These are phyloP conservation scores for Chlorella sp. DNA, from an alignment of 139 green algal species.

Conservation along the genomic window DNA sequence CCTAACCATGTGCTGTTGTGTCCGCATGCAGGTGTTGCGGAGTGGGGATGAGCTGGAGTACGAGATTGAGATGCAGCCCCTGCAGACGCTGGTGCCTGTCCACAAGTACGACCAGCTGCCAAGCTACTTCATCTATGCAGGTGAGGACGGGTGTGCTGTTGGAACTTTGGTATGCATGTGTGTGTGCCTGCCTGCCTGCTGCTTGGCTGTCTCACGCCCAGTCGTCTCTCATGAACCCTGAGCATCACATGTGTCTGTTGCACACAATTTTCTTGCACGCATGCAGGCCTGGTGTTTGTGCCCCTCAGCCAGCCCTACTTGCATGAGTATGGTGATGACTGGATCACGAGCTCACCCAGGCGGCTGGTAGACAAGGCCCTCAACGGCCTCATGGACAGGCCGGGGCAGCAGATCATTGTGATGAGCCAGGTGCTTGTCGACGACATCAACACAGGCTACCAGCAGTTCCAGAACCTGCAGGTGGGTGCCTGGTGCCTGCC, in stretches of 20 bases:
- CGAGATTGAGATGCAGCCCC: conserved; percentile 23
- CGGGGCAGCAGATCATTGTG: conserved; percentile 53
- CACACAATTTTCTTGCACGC: too few species aligned
- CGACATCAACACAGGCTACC: conserved; percentile 56
- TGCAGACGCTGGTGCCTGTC: conserved; percentile 57
- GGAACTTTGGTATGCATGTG: too few species aligned
- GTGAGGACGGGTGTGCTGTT: too few species aligned
- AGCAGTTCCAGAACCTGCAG: conserved; percentile 54
- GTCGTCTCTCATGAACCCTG: too few species aligned
- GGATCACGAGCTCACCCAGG: conserved; percentile 34
- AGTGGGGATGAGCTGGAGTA: conserved; percentile 20
- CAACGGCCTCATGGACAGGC: conserved; percentile 33
- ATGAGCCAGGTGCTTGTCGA: conserved; percentile 57
- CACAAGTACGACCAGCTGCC: conserved; percentile 56
- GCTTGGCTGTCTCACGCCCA: too few species aligned
- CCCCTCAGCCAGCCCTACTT: conserved; percentile 59
- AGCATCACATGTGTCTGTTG: too few species aligned
- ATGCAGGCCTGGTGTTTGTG: conserved; percentile 54
- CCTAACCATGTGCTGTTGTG: too few species aligned
- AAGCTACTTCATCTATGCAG: conserved; percentile 54
- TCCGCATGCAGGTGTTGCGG: conserved; percentile 42
- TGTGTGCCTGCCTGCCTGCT: too few species aligned
- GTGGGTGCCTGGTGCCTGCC: too few species aligned
- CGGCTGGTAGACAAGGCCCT: conserved; percentile 57
- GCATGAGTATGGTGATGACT: conserved; percentile 63